A percentile compares a stretch with the other conserved stretches of the same genome.
Evolutionary conservation across 2,329 filamentous ascomycete species (phyloP).

Genomic region (Mycogone perniciosa): DNA sequence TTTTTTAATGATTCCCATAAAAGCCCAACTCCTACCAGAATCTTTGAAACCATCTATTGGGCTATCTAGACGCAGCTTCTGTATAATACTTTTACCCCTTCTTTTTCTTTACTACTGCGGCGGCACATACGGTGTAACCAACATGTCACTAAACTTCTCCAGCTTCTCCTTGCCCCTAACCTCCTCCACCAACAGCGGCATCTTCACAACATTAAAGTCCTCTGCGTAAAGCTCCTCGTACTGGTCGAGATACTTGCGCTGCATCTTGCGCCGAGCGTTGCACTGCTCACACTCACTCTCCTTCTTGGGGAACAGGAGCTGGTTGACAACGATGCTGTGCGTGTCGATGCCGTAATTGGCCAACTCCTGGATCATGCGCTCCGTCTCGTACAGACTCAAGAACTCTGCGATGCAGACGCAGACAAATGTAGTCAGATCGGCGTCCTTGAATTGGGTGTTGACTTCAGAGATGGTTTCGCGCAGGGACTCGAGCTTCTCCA

Average conservation of each 20-base stretch:
- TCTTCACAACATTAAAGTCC: conserved; percentile 92
- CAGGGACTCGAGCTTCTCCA: conserved; percentile 89
- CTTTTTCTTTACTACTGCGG: conserved; percentile 36
- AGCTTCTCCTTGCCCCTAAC: conserved; percentile 91
- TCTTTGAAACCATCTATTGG: background rate
- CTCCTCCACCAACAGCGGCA: conserved; percentile 93
- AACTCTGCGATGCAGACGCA: conserved; percentile 99
- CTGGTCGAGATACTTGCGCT: conserved; percentile 98
- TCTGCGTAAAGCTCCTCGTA: conserved; percentile 98
- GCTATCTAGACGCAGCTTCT: background rate
- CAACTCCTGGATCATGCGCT: conserved; percentile 99
- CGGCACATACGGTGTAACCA: conserved; percentile 68
- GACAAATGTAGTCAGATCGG: conserved; percentile 91
- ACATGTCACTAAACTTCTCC: conserved; percentile 83
- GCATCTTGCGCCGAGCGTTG: conserved; percentile 92
- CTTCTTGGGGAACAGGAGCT: conserved; percentile 85
- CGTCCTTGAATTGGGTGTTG: conserved; percentile 97
- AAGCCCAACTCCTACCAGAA: background rate
- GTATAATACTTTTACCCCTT: background rate
- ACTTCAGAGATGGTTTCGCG: conserved; percentile 92
- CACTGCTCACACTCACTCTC: conserved; percentile 90
- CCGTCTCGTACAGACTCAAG: conserved; percentile 92
- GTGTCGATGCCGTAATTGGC: conserved; percentile 91
- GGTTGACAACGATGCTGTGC: conserved; percentile 96
- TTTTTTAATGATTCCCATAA: background rate